Evolutionary conservation across 176 grass and related monocot species (phyloP).

Genomic region (Eleusine indica): DNA sequence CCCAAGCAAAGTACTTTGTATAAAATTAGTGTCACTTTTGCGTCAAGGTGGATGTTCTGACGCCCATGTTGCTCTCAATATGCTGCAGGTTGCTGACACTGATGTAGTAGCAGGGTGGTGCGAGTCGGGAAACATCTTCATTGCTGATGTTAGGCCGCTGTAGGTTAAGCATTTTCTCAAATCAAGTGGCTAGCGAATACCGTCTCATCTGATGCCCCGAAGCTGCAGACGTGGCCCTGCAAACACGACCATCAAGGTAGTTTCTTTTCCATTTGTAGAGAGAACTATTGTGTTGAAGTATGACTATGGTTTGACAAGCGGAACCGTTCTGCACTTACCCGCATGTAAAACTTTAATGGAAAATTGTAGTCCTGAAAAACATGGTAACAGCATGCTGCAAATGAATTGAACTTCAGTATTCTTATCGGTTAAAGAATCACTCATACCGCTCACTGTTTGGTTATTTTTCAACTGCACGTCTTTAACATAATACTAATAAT

Average conservation of each 20-base stretch:
- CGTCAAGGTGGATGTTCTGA: not conserved
- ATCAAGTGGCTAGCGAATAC: not conserved
- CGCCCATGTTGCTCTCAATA: not conserved
- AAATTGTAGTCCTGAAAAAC: not conserved
- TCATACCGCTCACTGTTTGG: not conserved
- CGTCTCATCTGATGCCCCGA: not conserved
- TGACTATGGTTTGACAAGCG: not conserved
- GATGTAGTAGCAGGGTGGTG: slow-evolving; percentile 86
- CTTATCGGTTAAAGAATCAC: not conserved
- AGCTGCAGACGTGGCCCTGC: not conserved
- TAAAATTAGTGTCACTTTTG: not conserved
- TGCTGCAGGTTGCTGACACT: slow-evolving; percentile 58
- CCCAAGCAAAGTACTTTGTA: not conserved
- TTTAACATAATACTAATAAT: not conserved
- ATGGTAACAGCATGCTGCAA: not conserved
- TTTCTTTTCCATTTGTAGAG: not conserved
- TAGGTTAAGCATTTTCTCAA: slow-evolving; percentile 18
- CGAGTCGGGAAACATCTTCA: slow-evolving; percentile 77
- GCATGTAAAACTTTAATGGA: not conserved
- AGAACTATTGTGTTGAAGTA: not conserved
- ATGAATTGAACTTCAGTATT: not conserved
- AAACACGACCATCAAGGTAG: not conserved
- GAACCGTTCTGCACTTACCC: not conserved
- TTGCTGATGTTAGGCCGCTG: slow-evolving; percentile 63
- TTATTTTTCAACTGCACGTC: not conserved